Evolutionary conservation across 306 rosid genomes (phyloP), one percentile per base, ranked within the genome.

Genomic region (Vachellia pachyceras): DNA sequence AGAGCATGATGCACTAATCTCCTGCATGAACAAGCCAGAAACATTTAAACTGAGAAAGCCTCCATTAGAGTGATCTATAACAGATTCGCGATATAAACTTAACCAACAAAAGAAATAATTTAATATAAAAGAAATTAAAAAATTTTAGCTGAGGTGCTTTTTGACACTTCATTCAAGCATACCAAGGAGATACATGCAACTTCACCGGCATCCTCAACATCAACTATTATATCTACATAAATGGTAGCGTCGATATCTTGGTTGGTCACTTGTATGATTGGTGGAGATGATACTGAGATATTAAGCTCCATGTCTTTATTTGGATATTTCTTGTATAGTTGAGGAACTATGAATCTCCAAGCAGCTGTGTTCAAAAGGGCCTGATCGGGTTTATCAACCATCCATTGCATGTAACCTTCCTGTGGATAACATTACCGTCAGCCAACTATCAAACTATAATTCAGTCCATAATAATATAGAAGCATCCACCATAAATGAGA

Each of bases 301-400:
- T 91, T 86, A 50, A 95, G 87, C 64, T 84, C 80, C 87, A 95
- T 91, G 82, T 88, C 88, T 63, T 90, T 86, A 78, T 95, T 55
- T 75, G 99, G 99, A 85, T 93, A 95, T 46, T 46, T 74, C 82
- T 78, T 85, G 94, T 90, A 95, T 35, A 95, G 84, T 82, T 82
- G 91, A 79, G 99, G 99, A 86, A 93, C 60, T 80, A 93, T 68
- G 83, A 86, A 85, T 89, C 84, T 93, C 99, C 97, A 95, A 67
- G 75, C 83, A 6, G 91, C 82, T 60, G 97, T 93, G 85, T 91
- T 93, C 86, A 93, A 75, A 82, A 87, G 78, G 47, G 85, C 64
- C 82, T 84, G 94, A 77, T 87, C 84, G 2, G 97, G 88, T 40
- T 87, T 84, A 78, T 91, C 84, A 71, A 93, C 79, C 71, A 76